Conservation (phyloP, 2,329 filamentous ascomycete species). For the Diatrype stigma region DNA sequence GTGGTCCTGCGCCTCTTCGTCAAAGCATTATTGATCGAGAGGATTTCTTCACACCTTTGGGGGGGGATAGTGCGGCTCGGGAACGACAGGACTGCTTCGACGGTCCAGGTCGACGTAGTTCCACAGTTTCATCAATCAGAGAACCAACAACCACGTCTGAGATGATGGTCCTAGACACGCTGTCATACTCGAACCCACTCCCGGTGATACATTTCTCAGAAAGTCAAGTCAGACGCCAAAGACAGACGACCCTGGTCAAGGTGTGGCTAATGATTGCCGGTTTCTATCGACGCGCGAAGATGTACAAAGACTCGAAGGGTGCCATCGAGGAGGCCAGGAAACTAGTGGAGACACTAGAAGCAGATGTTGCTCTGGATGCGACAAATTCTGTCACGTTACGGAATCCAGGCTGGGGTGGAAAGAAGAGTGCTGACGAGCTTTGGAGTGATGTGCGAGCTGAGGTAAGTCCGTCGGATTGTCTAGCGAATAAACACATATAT, state of each 20-base stretch:
- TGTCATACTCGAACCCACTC: constrained; percentile 43
- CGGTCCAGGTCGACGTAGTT: constrained; percentile 41
- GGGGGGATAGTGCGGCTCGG: constrained; percentile 31
- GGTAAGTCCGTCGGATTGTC: constrained; percentile 45
- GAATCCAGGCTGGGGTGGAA: constrained; percentile 69
- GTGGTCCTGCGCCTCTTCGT: constrained; percentile 33
- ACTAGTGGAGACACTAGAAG: constrained; percentile 67
- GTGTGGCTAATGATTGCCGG: constrained; percentile 90
- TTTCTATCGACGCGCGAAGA: constrained; percentile 77
- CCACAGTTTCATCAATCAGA: constrained; percentile 38
- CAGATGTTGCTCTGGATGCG: constrained; percentile 57
- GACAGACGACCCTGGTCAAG: constrained; percentile 58
- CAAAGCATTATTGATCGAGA: constrained; percentile 47
- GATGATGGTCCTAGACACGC: constrained; percentile 34
- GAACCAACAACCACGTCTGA: constrained; percentile 38
- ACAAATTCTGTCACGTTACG: constrained; percentile 60
- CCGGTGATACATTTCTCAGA: constrained; percentile 52
- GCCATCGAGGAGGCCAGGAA: constrained; percentile 79
- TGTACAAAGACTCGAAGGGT: constrained; percentile 74
- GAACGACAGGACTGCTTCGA: constrained; percentile 41
- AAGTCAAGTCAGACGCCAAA: constrained; percentile 47
- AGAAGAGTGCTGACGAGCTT: constrained; percentile 76
- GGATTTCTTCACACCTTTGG: constrained; percentile 44
- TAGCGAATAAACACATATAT: constrained; percentile 25
- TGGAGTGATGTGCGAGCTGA: constrained; percentile 82